Percentiles rank a stretch among this genome's conserved stretches.
Evolutionary conservation across 2,329 filamentous ascomycete species (phyloP).

Genomic region (Colletotrichum tanaceti): DNA sequence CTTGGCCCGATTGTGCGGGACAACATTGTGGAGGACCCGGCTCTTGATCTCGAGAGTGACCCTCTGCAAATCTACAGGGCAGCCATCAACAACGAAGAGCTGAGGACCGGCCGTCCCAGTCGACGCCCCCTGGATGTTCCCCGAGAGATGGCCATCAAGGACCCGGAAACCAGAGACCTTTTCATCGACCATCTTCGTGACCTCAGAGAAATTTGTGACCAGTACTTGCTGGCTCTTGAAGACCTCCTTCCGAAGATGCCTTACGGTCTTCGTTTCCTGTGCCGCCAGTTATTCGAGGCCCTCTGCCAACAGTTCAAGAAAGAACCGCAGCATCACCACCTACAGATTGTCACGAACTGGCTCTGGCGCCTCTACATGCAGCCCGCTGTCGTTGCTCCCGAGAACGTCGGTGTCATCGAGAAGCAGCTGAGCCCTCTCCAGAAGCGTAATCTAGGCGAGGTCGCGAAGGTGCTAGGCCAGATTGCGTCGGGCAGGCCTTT

Average conservation of each 20-base stretch:
- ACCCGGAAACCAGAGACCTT: constrained; percentile 88
- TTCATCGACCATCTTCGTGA: constrained; percentile 97
- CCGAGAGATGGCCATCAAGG: constrained; percentile 93
- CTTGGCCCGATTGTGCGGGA: constrained; percentile 87
- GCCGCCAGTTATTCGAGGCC: constrained; percentile 84
- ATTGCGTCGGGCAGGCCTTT: constrained; percentile 90
- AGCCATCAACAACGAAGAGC: constrained; percentile 96
- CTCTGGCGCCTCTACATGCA: constrained; percentile 95
- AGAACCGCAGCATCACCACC: constrained; percentile 80
- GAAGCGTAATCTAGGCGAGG: constrained; percentile 90
- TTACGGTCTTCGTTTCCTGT: constrained; percentile 89
- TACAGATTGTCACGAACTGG: constrained; percentile 90
- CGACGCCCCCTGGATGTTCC: constrained; percentile 85
- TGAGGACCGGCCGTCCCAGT: constrained; percentile 88
- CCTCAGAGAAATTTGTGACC: constrained; percentile 92
- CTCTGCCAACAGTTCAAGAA: constrained; percentile 81
- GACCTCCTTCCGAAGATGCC: constrained; percentile 89
- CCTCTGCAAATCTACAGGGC: constrained; percentile 97
- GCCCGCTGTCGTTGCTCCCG: constrained; percentile 87
- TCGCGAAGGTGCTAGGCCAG: constrained; percentile 91
- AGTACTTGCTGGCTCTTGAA: constrained; percentile 85
- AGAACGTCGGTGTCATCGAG: constrained; percentile 93
- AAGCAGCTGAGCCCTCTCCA: constrained; percentile 89
- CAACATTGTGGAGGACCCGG: constrained; percentile 92
- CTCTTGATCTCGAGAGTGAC: constrained; percentile 93